Evolutionary conservation across 2,329 filamentous ascomycete species (phyloP).

Genomic region (Lecanicillium sp.): DNA sequence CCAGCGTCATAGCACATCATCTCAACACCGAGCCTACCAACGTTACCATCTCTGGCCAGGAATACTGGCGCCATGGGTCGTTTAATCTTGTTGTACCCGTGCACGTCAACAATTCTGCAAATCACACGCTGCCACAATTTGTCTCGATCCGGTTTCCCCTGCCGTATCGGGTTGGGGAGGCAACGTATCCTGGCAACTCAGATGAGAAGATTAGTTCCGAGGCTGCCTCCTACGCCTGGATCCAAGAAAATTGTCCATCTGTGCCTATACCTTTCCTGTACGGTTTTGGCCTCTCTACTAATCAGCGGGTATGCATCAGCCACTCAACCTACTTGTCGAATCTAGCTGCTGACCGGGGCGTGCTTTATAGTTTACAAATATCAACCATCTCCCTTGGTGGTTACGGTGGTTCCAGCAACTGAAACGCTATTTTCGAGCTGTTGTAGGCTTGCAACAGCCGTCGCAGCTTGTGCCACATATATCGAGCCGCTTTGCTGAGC

Average conservation of each 20-base stretch:
- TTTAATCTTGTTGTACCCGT: conserved; percentile 26
- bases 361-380: conserved; percentile 8
- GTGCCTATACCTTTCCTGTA: conserved; percentile 17
- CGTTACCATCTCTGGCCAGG: conserved; percentile 1
- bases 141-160: conserved; percentile 17
- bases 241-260: conserved; percentile 14
- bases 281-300: conserved; percentile 15
- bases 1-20: conserved; percentile 1
- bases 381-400: conserved; percentile 4
- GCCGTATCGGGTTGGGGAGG: conserved; percentile 28
- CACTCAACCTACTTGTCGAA: background rate
- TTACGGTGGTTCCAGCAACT: conserved; percentile 8
- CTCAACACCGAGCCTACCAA: background rate
- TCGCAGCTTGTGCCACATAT: conserved; percentile 9
- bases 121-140: conserved; percentile 4
- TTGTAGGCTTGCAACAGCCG: conserved; percentile 10
- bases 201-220: conserved; percentile 30
- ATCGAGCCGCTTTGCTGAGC: conserved; percentile 4
- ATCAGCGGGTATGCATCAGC: conserved; percentile 8
- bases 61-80: conserved; percentile 15
- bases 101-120: conserved; percentile 3
- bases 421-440: conserved; percentile 3
- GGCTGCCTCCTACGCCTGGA: conserved; percentile 14
- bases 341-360: background rate
- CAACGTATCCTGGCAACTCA: conserved; percentile 25